Base-by-base conservation (phyloP, 345 rosid genomes). In the Corymbia maculata region DNA sequence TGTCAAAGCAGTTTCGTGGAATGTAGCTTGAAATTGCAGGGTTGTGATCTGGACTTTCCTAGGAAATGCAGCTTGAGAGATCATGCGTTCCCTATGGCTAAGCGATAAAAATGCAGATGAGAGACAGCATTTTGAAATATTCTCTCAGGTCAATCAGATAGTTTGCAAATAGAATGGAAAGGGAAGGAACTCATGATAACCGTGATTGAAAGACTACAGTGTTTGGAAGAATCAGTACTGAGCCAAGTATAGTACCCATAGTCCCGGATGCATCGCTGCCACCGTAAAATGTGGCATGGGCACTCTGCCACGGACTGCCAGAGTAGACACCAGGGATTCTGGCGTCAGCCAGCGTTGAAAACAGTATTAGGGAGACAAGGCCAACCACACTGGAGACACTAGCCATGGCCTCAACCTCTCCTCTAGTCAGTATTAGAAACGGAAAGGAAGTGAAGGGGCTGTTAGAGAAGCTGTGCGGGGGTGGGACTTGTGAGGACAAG, bases 241-340 rank as follows among this genome's bases (percentile, higher is more conserved):
- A 68, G 45, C 79, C 44, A 68, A 68, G 8, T 32, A 52, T 24
- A 28, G 79, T 89, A 89, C 90, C 90, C 90, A 89, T 89, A 6
- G 99, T 97, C 51, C 99, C 99, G 8, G 99, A 94, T 86, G 99
- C 98, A 84, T 97, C 99, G 10, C 86, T 92, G 45, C 99, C 99
- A 3, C 99, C 99, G 16, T 97, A 96, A 92, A 95, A 97, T 64
- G 99, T 96, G 88, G 99, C 99, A 75, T 96, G 99, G 49, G 99
- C 99, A 17, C 86, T 92, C 91, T 97, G 93, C 99, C 99, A 97
- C 8, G 89, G 53, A n/a, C 92, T 92, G 0, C 93, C 93, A 6
- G 68, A 2, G 90, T 89, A 93, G 85, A 50, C 89, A 4, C 93
- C 92, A 1, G 94, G 88, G 75, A 86, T 86, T 50, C 90, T 79